phyloP scores from a whole-genome alignment of 2,329 filamentous ascomycete genomes.

The Scedosporium apiospermum region DNA sequence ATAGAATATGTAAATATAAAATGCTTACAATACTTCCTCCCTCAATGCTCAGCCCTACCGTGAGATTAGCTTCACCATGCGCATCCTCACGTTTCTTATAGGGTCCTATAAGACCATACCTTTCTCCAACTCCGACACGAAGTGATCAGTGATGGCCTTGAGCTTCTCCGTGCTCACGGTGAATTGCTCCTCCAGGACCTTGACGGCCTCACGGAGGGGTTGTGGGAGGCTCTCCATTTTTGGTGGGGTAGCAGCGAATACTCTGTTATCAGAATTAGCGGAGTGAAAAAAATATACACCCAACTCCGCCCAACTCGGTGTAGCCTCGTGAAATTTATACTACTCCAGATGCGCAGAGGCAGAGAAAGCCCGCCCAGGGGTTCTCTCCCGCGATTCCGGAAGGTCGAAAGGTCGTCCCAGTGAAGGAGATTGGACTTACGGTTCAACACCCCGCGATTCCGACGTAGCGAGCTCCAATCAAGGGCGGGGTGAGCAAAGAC shows the following conservation, averaged over 20 bases:
- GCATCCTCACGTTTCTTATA: background rate
- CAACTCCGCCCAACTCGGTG: too few species aligned
- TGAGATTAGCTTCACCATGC: background rate
- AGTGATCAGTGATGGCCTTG: constrained; percentile 85
- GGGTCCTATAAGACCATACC: constrained; percentile 37
- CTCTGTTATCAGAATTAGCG: background rate
- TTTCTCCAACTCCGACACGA: constrained; percentile 78
- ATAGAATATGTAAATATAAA: background rate
- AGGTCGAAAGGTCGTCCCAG: background rate
- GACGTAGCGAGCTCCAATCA: background rate
- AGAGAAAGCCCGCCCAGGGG: too few species aligned
- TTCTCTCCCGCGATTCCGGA: background rate
- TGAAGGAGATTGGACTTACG: constrained; percentile 2
- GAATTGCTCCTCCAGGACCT: constrained; percentile 75
- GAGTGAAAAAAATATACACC: too few species aligned
- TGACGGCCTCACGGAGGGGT: constrained; percentile 71
- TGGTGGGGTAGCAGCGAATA: background rate
- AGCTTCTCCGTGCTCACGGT: constrained; percentile 69
- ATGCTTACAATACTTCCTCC: constrained; percentile 84
- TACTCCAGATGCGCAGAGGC: too few species aligned
- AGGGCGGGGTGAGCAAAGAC: background rate
- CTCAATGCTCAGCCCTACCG: constrained; percentile 48
- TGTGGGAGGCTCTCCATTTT: constrained; percentile 78
- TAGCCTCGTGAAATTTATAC: too few species aligned
- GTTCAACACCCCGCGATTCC: constrained; percentile 11